Conservation (phyloP, 495 filamentous ascomycete species). For the Penicillium manginii region DNA sequence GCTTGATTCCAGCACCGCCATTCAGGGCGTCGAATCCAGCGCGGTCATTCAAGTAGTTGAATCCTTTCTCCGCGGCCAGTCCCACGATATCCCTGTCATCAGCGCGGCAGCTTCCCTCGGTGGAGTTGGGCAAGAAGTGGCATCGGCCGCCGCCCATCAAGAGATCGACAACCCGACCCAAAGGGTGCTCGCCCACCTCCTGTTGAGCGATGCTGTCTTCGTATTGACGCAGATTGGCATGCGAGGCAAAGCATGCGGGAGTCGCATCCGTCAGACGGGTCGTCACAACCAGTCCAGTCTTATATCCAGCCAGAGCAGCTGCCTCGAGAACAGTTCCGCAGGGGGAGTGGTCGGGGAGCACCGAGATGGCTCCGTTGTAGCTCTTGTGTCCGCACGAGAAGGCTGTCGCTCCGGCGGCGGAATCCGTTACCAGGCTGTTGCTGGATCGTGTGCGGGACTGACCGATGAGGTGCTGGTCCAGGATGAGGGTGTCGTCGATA, state of each 20-base stretch:
- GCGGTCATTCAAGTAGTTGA: conserved; percentile 73
- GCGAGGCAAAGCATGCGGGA: conserved; percentile 92
- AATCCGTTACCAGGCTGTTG: conserved; percentile 85
- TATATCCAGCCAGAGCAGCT: conserved; percentile 86
- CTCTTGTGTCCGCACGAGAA: conserved; percentile 92
- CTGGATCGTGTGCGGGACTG: conserved; percentile 84
- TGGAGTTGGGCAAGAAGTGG: conserved; percentile 85
- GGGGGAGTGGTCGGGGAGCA: conserved; percentile 79
- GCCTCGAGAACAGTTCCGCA: conserved; percentile 96
- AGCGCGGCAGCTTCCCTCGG: conserved; percentile 72
- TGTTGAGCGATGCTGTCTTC: conserved; percentile 92
- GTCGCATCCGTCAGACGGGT: conserved; percentile 96
- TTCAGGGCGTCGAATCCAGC: conserved; percentile 77
- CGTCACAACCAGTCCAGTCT: conserved; percentile 92
- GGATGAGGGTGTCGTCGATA: conserved; percentile 68
- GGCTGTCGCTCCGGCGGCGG: conserved; percentile 92
- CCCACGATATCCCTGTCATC: conserved; percentile 72
- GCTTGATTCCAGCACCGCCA: conserved; percentile 67
- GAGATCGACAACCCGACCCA: conserved; percentile 86
- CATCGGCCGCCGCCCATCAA: conserved; percentile 92
- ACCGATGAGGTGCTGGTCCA: conserved; percentile 88
- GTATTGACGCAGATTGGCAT: conserved; percentile 76
- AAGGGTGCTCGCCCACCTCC: conserved; percentile 81
- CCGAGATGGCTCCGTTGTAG: conserved; percentile 94
- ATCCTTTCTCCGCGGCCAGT: conserved; percentile 74